Evolutionary conservation across 805 yeast genomes (phyloP), one percentile per base, ranked within the genome.

Genomic region (Cyberlindnera euphorbiiphila): DNA sequence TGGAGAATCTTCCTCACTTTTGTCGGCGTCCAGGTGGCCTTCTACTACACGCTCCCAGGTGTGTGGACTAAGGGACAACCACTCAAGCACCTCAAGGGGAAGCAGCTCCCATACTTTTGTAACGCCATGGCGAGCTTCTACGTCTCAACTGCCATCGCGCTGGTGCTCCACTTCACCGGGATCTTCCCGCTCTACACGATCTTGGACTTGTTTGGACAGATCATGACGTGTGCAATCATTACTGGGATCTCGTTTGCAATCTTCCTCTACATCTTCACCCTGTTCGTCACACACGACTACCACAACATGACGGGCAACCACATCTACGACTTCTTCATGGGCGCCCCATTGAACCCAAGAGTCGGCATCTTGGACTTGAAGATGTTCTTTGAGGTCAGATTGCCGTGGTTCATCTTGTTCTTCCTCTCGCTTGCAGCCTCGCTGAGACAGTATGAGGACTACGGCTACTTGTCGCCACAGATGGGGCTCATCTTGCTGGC

Each of bases 271-370:
- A 43, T 84, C 29, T 76, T 72, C 68, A 80, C 93, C 12, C 51
- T 86, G 38, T 59, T 56, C 43, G 66, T 82, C 37, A 69, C 85
- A 37, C 78, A 78, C 41, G 95, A 86, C 56, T 86, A 84, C 61
- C 91, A 86, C 60, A 72, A 93, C 46, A 78, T 91, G 91, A 81
- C 97, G 8, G 97, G 98, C 16, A 86, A 84, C 62, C 82, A 75
- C 54, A 62, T 93, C 49, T 91, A 88, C 57, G 98, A 93, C 62
- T 70, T 87, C 56, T 93, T 93, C 68, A 81, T 93, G 94, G 98
- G 98, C 33, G 96, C 96, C 12, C 95, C 97, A 28, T 75, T 93
- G 60, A 93, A 93, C 64, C 98, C 98, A 46, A 75, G 98, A 60
- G 71, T 91, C 57, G 98, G 97, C 28, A 81, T 81, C 51, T 72